Evolutionary conservation across 116 monocot species (phyloP), one percentile per base, ranked within the genome.

Genomic region (Cymodocea nodosa): DNA sequence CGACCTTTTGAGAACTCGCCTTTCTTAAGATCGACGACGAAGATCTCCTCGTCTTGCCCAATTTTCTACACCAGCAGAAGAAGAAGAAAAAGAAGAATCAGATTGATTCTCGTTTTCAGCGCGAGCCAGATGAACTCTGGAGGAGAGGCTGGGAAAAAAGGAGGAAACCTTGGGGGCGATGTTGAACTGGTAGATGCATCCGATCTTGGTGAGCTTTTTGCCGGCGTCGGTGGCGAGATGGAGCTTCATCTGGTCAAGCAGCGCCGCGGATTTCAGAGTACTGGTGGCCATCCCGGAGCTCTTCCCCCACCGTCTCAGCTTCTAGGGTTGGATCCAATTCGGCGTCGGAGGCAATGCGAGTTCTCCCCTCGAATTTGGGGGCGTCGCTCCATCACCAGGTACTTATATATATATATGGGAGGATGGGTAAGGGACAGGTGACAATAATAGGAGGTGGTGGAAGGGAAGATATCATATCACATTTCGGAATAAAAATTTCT

Each of bases 121-220:
- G n/a, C 0, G 4, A 17, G 7, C 10, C 4, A 30, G 40, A 40
- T 40, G 40, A 7, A 4, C 39, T 39, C 0, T 9, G 39, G 39
- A 39, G 0, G 39, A 39, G 39, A 39, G 9, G n/a, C 39, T 6
- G 12, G 44, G 8, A 44, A 12, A 23, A 23, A 14, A 40, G 48
- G 25, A n/a, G 35, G 39, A 19, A 20, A 89, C 94, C 83, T 94
- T 94, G 51, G 94, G 90, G 53, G 90, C 73, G 81, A 94, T 94
- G 69, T 94, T 94, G 77, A 94, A 78, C 64, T 94, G 94, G 77
- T 87, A 94, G 65, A 94, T 90, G 79, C 82, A 81, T 56, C 85
- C 83, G 52, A 90, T 64, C n/a, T 57, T 70, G 50, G 50, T 14
- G 19, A 37, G 70, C 70, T 87, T 82, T 50, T 90, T 87, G 55